Evolutionary conservation across 176 grass and related monocot genomes (phyloP), one percentile per base, ranked within the genome.

Genomic region (Aegilops longissima): DNA sequence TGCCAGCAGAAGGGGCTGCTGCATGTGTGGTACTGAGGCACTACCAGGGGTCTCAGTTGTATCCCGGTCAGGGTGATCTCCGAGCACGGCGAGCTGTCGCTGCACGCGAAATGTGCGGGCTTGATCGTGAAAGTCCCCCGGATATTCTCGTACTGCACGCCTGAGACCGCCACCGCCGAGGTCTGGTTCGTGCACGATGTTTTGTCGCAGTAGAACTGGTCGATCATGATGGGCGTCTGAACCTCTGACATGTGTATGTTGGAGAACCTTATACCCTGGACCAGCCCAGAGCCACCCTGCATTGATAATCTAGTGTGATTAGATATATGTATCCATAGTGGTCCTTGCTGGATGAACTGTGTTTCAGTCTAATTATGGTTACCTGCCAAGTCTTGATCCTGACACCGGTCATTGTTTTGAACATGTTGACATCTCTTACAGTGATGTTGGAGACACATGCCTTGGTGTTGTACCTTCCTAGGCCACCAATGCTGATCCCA

Each of bases 301-400:
- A 80, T 71, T 44, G 51, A 18, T 2, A 69, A 45, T 29, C n/a
- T 7, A 10, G 20, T 61, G 54, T 11, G 33, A 24, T 79, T 61
- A 36, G 33, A 42, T 73, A 7, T 0, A 20, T 71, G 16, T 30
- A 72, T 7, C 1, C 27, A 1, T 47, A 45, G n/a, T 8, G 16
- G n/a, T 78, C 24, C 13, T 72, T 86, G n/a, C 39, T 73, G 30
- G 49, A 42, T 10, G 54, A 9, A 33, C 5, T 20, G 29, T 66
- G n/a, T 21, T 11, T 4, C 24, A 8, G 44, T 66, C 44, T 5
- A 5, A 5, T 21, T 12, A n/a, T 70, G 10, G 44, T 49, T 88
- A 96, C 97, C 92, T 98, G 94, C 97, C 97, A 98, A 66, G 97
- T 98, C 89, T 96, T 98, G 90, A 98, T 98, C 84, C 94, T 96